phyloP scores from a whole-genome alignment of 495 filamentous ascomycete species.

The Rusavskia elegans region DNA sequence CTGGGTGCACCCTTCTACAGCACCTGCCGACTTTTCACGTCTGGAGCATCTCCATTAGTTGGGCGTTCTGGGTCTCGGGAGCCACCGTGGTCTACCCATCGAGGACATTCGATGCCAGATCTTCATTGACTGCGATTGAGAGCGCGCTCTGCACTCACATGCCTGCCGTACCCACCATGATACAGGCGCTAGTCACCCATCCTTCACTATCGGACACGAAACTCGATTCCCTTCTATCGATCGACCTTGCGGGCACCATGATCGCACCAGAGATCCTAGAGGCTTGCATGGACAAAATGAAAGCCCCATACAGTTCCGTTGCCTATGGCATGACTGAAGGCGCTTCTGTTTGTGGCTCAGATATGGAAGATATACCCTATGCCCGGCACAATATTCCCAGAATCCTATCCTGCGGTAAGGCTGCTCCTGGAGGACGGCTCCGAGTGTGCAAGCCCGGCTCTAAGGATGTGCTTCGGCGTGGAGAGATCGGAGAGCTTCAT shows the following conservation, averaged over 20 bases:
- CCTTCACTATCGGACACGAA: not conserved
- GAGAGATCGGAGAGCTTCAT: constrained; percentile 23
- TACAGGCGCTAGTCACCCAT: constrained; percentile 14
- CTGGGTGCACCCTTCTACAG: not conserved
- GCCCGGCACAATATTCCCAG: constrained; percentile 6
- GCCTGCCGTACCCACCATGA: constrained; percentile 21
- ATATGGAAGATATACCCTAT: constrained; percentile 3
- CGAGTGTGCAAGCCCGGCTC: constrained; percentile 20
- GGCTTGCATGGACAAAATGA: constrained; percentile 15
- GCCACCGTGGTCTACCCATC: constrained; percentile 19
- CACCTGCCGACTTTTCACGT: constrained; percentile 21
- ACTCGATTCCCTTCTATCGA: constrained; percentile 9
- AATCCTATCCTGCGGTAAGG: constrained; percentile 10
- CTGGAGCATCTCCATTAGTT: constrained; percentile 17
- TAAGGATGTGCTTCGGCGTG: constrained; percentile 9
- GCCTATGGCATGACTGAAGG: constrained; percentile 28
- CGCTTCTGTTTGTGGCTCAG: constrained; percentile 15
- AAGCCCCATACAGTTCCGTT: constrained; percentile 15
- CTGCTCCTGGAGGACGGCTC: constrained; percentile 16
- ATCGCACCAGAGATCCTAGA: constrained; percentile 15
- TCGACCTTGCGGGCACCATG: constrained; percentile 16
- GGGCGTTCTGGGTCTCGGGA: constrained; percentile 18
- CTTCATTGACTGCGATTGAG: constrained; percentile 13
- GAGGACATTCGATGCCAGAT: constrained; percentile 16
- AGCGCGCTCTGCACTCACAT: constrained; percentile 17